Percentiles rank a stretch among this genome's conserved stretches.
Conservation (phyloP, 805 yeast species). For the Schwanniomyces yamadae region DNA sequence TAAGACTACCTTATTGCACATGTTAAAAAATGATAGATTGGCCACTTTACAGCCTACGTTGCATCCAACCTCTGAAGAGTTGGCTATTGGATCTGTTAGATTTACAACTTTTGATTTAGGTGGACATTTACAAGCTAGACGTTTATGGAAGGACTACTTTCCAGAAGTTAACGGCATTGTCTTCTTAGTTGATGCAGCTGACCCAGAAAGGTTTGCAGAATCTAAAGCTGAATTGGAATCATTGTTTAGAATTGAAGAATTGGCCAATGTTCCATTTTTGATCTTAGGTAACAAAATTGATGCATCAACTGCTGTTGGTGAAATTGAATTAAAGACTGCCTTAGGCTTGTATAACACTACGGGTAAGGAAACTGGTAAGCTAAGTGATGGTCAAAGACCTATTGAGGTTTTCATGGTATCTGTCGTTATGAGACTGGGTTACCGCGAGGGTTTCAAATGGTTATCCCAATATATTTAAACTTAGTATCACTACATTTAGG, state of each 20-base stretch:
- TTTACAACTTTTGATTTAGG: conserved; percentile 98
- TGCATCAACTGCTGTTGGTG: conserved; percentile 89
- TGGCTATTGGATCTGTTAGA: conserved; percentile 92
- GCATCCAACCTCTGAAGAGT: conserved; percentile 98
- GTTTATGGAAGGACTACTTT: conserved; percentile 98
- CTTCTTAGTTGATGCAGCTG: conserved; percentile 95
- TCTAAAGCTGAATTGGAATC: conserved; percentile 94
- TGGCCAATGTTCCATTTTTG: conserved; percentile 84
- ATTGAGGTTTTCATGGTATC: conserved; percentile 97
- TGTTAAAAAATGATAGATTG: conserved; percentile 83
- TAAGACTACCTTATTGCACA: conserved; percentile 46
- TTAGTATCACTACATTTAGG: no score
- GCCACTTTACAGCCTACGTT: conserved; percentile 97
- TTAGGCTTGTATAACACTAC: conserved; percentile 82
- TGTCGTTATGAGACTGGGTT: conserved; percentile 97
- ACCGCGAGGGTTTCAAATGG: conserved; percentile 98
- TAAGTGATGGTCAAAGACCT: conserved; percentile 78
- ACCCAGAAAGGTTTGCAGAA: conserved; percentile 91
- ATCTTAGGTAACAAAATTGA: conserved; percentile 97
- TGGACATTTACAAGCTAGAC: conserved; percentile 98
- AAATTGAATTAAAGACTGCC: conserved; percentile 88
- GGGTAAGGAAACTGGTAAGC: conserved; percentile 71
- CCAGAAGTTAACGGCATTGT: conserved; percentile 99
- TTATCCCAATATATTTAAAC: conserved; percentile 85
- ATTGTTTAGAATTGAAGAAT: conserved; percentile 88